phyloP scores from a whole-genome alignment of 2,329 filamentous ascomycete genomes.

The Fusarium sp. region DNA sequence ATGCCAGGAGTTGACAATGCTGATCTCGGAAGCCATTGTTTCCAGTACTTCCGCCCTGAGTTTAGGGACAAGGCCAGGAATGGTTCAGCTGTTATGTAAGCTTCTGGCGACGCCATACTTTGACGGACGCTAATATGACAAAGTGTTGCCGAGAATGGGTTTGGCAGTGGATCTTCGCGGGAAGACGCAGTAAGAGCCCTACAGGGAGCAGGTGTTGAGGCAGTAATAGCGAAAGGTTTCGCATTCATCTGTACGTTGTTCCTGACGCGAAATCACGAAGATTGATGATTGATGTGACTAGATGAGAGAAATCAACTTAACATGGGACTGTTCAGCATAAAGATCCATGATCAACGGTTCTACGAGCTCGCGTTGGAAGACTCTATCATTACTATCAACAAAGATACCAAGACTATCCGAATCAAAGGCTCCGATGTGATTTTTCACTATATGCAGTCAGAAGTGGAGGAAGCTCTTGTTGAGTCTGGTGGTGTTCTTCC shows the following conservation, averaged over 20 bases:
- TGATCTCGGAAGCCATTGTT: conserved; percentile 36
- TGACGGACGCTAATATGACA: not conserved
- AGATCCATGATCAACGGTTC: not conserved
- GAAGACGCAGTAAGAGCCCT: conserved; percentile 29
- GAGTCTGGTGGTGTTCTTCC: not conserved
- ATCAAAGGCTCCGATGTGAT: not conserved
- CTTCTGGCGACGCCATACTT: rapidly evolving
- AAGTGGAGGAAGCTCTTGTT: not conserved
- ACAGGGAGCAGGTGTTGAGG: conserved; percentile 14
- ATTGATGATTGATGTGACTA: not conserved
- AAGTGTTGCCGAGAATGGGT: not conserved
- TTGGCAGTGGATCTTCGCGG: conserved; percentile 6
- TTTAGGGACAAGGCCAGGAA: conserved; percentile 22
- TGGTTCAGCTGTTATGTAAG: conserved; percentile 15
- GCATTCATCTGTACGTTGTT: conserved; percentile 26
- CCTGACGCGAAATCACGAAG: rapidly evolving
- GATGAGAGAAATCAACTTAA: not conserved
- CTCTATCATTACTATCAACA: not conserved
- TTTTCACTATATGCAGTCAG: not conserved
- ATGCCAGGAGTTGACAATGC: conserved; percentile 34
- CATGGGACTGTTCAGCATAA: not conserved
- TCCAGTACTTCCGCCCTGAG: conserved; percentile 29
- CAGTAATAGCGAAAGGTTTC: conserved; percentile 30
- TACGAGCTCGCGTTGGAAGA: not conserved
- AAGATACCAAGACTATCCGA: not conserved